These are phyloP conservation scores for Aspergillus baeticus DNA, from an alignment of 495 filamentous ascomycete species.

Conservation along the genomic window DNA sequence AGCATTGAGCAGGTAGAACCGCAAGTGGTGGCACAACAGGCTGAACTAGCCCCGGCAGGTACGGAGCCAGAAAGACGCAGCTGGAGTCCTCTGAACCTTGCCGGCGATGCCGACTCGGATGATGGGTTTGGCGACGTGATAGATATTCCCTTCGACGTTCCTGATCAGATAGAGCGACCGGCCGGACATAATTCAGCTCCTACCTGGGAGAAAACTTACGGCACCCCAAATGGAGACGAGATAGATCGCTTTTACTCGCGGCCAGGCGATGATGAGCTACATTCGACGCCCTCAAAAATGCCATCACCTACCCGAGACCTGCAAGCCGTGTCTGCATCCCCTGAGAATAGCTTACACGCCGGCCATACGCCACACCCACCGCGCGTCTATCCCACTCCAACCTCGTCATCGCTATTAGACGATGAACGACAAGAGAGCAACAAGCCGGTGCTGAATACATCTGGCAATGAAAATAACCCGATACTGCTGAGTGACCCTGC, in stretches of 20 bases:
- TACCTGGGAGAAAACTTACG: constrained; percentile 21
- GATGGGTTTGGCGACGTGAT: constrained; percentile 23
- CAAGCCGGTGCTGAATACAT: background rate
- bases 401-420: constrained; percentile 41
- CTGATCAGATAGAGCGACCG: constrained; percentile 15
- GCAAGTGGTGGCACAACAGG: background rate
- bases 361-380: constrained; percentile 29
- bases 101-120: constrained; percentile 19
- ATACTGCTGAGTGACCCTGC: constrained; percentile 33
- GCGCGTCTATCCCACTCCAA: constrained; percentile 42
- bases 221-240: constrained; percentile 31
- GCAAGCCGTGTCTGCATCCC: constrained; percentile 28
- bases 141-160: constrained; percentile 24
- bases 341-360: constrained; percentile 31
- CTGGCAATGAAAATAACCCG: constrained; percentile 3
- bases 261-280: constrained; percentile 29
- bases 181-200: constrained; percentile 11
- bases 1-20: constrained; percentile 17
- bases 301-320: constrained; percentile 33
- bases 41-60: constrained; percentile 6
- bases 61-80: constrained; percentile 15
- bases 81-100: constrained; percentile 30
- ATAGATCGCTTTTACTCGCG: constrained; percentile 31
- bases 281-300: constrained; percentile 44
- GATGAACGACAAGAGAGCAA: constrained; percentile 30